These are phyloP conservation scores for Zygosaccharomyces sapae DNA, from an alignment of 1,139 yeast species.

Conservation along the genomic window DNA sequence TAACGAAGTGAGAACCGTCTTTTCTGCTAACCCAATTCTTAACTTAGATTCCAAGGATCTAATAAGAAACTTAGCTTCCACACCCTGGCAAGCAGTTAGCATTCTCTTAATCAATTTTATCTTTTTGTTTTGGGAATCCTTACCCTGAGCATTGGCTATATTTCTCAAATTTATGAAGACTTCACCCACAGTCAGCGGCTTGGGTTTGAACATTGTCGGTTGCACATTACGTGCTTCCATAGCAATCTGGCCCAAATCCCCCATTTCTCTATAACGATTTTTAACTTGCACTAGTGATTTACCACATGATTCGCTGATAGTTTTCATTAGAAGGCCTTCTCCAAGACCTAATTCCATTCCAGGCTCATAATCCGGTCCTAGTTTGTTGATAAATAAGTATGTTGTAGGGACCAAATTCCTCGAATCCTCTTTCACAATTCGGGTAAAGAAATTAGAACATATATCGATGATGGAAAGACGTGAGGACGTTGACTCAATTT, in stretches of 20 bases:
- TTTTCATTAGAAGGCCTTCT: conserved; percentile 79
- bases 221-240: conserved; percentile 77
- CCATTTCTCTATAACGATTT: conserved; percentile 68
- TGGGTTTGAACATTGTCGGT: conserved; percentile 90
- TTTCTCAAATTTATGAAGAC: conserved; percentile 72
- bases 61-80: conserved; percentile 85
- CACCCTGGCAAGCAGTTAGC: conserved; percentile 82
- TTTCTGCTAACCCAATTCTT: conserved; percentile 91
- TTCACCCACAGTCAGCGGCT: conserved; percentile 63
- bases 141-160: conserved; percentile 80
- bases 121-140: conserved; percentile 75
- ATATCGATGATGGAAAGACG: conserved; percentile 74
- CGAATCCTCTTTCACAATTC: conserved; percentile 56
- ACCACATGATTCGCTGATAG: conserved; percentile 89
- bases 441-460: conserved; percentile 65
- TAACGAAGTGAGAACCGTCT: conserved; percentile 76
- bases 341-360: conserved; percentile 92
- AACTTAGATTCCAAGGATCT: conserved; percentile 90
- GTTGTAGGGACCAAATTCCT: conserved; percentile 64
- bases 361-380: conserved; percentile 89
- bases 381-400: conserved; percentile 76
- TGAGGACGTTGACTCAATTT: conserved; percentile 72
- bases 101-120: conserved; percentile 73
- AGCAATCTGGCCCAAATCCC: conserved; percentile 91
- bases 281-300: conserved; percentile 66